Base-by-base conservation (phyloP, 257 asterid species). In the Nicotiana noctiflora region DNA sequence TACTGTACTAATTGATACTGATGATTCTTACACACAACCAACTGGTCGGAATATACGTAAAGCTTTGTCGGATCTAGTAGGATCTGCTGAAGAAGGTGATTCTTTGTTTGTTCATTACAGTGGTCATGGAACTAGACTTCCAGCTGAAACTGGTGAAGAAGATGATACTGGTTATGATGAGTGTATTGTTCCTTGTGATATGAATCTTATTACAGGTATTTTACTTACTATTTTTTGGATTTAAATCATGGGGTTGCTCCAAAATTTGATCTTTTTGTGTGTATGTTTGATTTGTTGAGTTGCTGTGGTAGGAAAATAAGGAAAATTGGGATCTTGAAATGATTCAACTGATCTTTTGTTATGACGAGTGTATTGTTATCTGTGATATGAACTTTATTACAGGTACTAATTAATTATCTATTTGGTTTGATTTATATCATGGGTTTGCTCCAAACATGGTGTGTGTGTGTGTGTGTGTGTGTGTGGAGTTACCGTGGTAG, bases 61-160 rank as follows among this genome's bases (percentile, higher is more conserved):
- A 0, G 97, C 98, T 19, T 92, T 95, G 53, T 59, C 86, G 77
- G 86, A 89, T 86, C 96, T 95, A 79, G 89, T 95, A n/a, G 62
- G 81, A 72, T 87, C 93, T 49, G 97, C 92, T 75, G 46, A 79
- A 37, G 81, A 89, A 62, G 97, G 99, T 0, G 99, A 94, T 68
- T 83, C 77, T 75, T 89, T 95, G 68, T 95, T 95, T 84, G 97
- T 95, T 7, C 99, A 95, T 87, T 95, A 95, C 81, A 95, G 99
- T 57, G 99, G 99, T 77, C 99, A 95, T 80, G 99, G 99, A 5
- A 95, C 99, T 9, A 94, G 99, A 55, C 92, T 95, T 2, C 99
- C 99, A 23, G 99, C 99, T 57, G 99, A 95, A 88, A 93, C 97
- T 27, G 99, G 99, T 56, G 99, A 95, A 90, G 94, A 92, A 32